phyloP scores from a whole-genome alignment of 495 filamentous ascomycete genomes.

The Neurospora intermedia region DNA sequence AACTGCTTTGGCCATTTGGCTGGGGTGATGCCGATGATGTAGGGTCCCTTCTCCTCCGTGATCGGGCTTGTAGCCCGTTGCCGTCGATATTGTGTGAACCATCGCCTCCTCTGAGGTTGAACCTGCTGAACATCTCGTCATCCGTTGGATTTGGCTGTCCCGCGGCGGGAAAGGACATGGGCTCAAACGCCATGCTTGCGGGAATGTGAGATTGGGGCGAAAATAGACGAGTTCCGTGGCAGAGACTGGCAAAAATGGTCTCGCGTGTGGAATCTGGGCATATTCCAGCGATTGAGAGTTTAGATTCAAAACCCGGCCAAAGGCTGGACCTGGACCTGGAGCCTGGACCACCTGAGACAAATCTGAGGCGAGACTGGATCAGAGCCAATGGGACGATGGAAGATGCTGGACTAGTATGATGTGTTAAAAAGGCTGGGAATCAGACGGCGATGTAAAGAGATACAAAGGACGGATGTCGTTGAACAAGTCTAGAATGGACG shows the following conservation, averaged over 20 bases:
- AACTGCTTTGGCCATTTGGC: constrained; percentile 1
- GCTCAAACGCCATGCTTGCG: background rate
- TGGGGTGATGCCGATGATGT: constrained; percentile 1
- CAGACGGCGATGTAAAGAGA: background rate
- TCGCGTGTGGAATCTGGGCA: background rate
- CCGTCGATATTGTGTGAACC: background rate
- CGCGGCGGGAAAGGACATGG: background rate
- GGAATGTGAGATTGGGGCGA: background rate
- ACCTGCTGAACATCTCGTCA: background rate
- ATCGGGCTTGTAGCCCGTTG: background rate
- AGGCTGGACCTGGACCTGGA: background rate
- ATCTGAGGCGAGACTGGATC: background rate
- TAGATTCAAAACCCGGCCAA: background rate
- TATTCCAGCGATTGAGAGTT: background rate
- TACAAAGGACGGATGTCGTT: background rate
- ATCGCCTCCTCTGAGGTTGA: background rate
- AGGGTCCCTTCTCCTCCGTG: background rate
- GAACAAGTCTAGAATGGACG: background rate
- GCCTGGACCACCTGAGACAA: background rate
- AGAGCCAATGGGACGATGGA: background rate
- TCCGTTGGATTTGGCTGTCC: background rate
- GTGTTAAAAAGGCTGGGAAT: background rate
- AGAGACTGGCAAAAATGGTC: background rate
- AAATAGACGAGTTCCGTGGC: background rate
- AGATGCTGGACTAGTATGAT: background rate